Evolutionary conservation across 441 rosid genomes (phyloP), one percentile per base, ranked within the genome.

Genomic region (Arabidopsis lyrata): DNA sequence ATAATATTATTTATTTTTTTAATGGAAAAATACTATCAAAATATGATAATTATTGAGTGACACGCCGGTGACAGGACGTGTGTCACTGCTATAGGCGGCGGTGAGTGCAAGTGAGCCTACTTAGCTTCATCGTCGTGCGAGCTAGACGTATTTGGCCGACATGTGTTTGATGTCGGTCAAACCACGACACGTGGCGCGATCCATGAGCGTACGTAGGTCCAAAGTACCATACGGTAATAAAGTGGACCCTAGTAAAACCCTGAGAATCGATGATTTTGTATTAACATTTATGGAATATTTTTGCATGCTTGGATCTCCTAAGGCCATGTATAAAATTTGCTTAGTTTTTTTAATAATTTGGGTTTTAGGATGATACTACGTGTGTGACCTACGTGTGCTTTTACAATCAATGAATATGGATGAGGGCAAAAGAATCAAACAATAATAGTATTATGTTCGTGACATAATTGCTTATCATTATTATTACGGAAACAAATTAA

Each of bases 41-140:
- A 8, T 45, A 42, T 16, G 52, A 47, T 9, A 5, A 27, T 20
- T 61, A n/a, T n/a, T 4, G 62, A 50, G 70, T 75, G 62, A 74
- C 70, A 24, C 29, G 78, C 34, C 74, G 42, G 81, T 83, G 76
- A 64, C 54, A 20, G 16, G 38, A 71, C 63, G 69, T 56, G 80
- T 77, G 80, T 58, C 63, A 50, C 62, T 14, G 49, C 39, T 15
- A 24, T 36, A 70, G 54, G 72, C 66, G 56, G 56, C 61, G 65
- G 75, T 70, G 42, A 45, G 45, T 39, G 72, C 10, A 39, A 57
- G 42, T 56, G 66, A 45, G 77, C 57, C 64, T 22, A 63, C 65
- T 8, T 22, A 22, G 49, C 35, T 22, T 7, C 34, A 14, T 60
- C 66, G 63, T 53, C 31, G 9, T 56, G 55, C 4, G 63, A 1